Conservation (phyloP, 2,329 filamentous ascomycete species). For the Diaporthe velutina region DNA sequence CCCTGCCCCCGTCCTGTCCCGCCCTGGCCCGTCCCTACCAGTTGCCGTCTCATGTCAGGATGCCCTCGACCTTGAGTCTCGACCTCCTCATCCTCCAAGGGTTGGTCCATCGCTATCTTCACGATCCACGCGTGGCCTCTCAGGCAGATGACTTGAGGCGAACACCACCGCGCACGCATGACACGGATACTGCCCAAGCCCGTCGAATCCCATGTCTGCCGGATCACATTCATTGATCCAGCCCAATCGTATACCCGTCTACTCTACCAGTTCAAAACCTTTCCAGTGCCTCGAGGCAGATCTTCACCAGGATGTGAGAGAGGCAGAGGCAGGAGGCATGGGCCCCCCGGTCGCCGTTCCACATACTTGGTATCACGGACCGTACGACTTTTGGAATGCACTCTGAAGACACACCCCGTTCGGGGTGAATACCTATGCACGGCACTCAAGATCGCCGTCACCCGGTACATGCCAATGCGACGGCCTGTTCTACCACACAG, state of each 20-base stretch:
- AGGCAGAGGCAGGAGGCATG: background rate
- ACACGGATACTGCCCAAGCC: background rate
- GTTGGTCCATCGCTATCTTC: background rate
- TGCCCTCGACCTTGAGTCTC: constrained; percentile 8
- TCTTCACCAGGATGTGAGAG: constrained; percentile 21
- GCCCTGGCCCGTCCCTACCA: constrained; percentile 8
- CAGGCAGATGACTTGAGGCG: constrained; percentile 16
- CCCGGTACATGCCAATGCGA: constrained; percentile 31
- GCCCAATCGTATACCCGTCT: background rate
- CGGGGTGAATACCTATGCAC: constrained; percentile 5
- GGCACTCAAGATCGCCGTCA: constrained; percentile 18
- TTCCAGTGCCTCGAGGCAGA: background rate
- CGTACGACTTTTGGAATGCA: constrained; percentile 31
- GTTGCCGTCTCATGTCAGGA: constrained; percentile 7
- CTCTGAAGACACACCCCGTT: constrained; percentile 24
- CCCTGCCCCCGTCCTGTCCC: constrained; percentile 8
- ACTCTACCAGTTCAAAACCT: background rate
- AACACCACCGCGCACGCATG: constrained; percentile 6
- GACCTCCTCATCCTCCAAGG: background rate
- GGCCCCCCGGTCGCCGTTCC: constrained; percentile 17
- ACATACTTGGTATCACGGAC: constrained; percentile 29
- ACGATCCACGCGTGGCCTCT: background rate
- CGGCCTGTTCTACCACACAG: constrained; percentile 25
- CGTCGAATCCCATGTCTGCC: background rate
- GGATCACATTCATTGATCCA: background rate